Evolutionary conservation across 495 filamentous ascomycete species (phyloP).

Genomic region (Aspergillus saccharolyticus): DNA sequence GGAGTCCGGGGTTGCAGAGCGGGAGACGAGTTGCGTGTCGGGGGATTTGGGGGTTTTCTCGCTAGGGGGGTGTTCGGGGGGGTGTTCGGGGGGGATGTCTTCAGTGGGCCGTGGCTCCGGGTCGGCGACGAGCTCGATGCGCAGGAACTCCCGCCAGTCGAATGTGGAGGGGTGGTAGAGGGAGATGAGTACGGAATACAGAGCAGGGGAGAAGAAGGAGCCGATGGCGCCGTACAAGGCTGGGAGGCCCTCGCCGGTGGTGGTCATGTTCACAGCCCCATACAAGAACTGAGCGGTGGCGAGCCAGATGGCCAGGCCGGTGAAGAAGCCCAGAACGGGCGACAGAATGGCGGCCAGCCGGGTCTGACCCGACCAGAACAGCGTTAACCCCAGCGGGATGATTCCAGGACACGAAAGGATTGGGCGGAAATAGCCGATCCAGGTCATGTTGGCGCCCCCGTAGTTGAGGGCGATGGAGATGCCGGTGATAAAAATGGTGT

Average conservation of each 20-base stretch:
- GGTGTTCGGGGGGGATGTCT: too few relatives aligned
- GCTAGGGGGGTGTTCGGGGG: too few relatives aligned
- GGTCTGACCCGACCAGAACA: conserved; percentile 38
- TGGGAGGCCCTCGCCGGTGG: conserved; percentile 29
- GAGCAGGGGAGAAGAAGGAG: conserved; percentile 32
- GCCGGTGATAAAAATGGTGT: conserved; percentile 34
- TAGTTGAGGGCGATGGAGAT: conserved; percentile 37
- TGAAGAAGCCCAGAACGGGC: conserved; percentile 33
- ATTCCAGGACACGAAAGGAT: conserved; percentile 37
- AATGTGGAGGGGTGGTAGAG: conserved; percentile 41
- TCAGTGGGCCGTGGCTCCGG: too few relatives aligned
- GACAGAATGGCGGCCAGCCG: conserved; percentile 29
- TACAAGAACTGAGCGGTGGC: conserved; percentile 29
- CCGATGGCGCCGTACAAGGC: conserved; percentile 32
- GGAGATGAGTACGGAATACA: conserved; percentile 41
- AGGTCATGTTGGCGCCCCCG: conserved; percentile 39
- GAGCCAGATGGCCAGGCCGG: conserved; percentile 35
- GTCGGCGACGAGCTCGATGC: conserved; percentile 32
- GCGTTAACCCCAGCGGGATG: conserved; percentile 31
- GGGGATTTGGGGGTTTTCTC: neutral
- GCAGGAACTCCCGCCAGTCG: conserved; percentile 46
- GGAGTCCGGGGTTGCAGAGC: conserved; percentile 1
- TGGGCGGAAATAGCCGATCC: conserved; percentile 35
- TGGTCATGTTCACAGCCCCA: conserved; percentile 28
- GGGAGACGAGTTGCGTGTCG: neutral